Evolutionary conservation across 2,329 filamentous ascomycete genomes (phyloP).

Genomic region (Fusarium drepaniforme): DNA sequence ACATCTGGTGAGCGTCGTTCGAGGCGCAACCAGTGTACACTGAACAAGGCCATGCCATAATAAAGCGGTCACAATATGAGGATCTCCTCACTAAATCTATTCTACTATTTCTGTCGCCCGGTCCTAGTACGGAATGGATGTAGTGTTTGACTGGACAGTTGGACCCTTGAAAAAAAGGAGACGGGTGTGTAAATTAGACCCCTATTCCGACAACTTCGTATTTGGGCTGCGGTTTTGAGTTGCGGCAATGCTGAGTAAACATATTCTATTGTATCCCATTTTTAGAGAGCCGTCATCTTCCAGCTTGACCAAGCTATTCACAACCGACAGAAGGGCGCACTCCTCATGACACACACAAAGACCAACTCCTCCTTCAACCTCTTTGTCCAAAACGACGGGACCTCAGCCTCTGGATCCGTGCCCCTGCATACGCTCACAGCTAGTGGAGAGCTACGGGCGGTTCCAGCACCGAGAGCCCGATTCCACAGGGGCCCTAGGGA

Average conservation of each 20-base stretch:
- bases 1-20: constrained; percentile 1
- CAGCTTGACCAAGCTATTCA: neutral
- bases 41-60: neutral
- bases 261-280: neutral
- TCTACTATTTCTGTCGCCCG: neutral
- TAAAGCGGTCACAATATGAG: neutral
- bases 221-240: neutral
- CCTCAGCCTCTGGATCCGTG: constrained; percentile 18
- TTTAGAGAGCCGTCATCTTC: neutral
- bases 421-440: constrained; percentile 31
- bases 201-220: constrained; percentile 28
- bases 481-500: constrained; percentile 20
- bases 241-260: neutral
- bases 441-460: constrained; percentile 24
- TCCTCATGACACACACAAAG: neutral
- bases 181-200: constrained; percentile 34
- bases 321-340: neutral
- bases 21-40: neutral
- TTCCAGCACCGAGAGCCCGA: constrained; percentile 32
- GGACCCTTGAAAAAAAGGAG: constrained; percentile 24
- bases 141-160: constrained; percentile 1
- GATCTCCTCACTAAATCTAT: neutral
- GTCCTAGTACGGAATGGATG: neutral
- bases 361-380: neutral
- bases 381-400: neutral